Conservation (phyloP, 179 eudicot species). For the Amaranthus tricolor region DNA sequence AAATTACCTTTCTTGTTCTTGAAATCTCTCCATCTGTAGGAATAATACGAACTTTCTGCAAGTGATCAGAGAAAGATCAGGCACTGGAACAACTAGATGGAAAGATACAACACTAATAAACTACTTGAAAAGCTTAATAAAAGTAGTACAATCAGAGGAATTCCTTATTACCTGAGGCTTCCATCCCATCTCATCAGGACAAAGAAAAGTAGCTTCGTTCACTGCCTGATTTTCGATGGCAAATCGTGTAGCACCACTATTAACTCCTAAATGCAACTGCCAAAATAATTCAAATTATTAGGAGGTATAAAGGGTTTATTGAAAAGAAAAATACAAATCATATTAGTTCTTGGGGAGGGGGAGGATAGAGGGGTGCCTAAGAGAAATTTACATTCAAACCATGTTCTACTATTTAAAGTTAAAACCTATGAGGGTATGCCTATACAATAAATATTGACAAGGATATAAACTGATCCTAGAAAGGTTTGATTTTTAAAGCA, state of each 20-base stretch:
- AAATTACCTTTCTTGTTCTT: conserved; percentile 66
- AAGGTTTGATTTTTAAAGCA: background rate
- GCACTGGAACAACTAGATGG: background rate
- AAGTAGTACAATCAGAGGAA: conserved; percentile 14
- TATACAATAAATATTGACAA: background rate
- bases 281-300: background rate
- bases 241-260: conserved; percentile 78
- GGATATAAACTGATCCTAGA: background rate
- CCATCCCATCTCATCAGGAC: conserved; percentile 99
- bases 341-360: background rate
- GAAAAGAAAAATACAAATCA: background rate
- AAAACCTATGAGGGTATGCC: background rate
- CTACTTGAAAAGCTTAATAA: background rate
- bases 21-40: conserved; percentile 80
- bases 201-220: conserved; percentile 91
- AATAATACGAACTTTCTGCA: conserved; percentile 82
- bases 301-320: background rate
- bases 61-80: conserved; percentile 17
- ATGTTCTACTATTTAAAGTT: background rate
- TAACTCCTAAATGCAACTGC: conserved; percentile 73
- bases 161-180: conserved; percentile 73
- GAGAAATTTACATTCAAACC: background rate
- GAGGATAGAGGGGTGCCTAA: background rate
- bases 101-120: no score
- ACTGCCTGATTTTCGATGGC: conserved; percentile 85